Base-by-base conservation (phyloP, 2,329 filamentous ascomycete species). In the Fusarium sp. region DNA sequence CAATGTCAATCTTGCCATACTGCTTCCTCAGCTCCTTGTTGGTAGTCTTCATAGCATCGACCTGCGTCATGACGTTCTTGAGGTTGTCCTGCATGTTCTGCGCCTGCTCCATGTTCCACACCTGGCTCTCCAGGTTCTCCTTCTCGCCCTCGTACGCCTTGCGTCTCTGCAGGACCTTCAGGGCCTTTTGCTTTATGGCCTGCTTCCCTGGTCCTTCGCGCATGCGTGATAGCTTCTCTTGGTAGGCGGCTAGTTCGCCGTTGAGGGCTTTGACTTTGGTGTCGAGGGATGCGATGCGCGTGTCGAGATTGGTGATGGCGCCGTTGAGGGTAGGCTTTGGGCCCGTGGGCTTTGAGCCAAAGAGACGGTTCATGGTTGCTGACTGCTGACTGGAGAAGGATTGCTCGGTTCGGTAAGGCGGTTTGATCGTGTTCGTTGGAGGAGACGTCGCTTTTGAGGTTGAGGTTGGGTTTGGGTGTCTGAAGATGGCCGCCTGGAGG, bases 101-200 rank as follows among this genome's bases (percentile, higher is more conserved):
- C 4, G 96, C 95, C 85, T 98, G 95, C 85, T 98, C 95, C 95
- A 99, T 98, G 85, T 98, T 98, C 95, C 95, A 98, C 24, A 94
- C 94, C 85, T 99, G 96, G 75, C 93, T 90, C 84, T 97, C 93
- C 63, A 98, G 91, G 85, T 98, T 95, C 79, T 98, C 95, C 75
- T 96, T 94, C 84, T 98, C 95, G 5, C 90, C 89, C 85, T 99
- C 96, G 90, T 98, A 97, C 84, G 95, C 93, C 82, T 97, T 98
- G 77, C 96, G 93, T 68, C 95, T 93, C 85, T 98, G 94, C 3
- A 98, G 92, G 13, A 98, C 92, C 79, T 98, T 98, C 79, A 98
- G 92, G 3, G 96, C 96, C 81, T 98, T 98, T 80, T 97, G 92
- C 82, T 96, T 97, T 78, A 99, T 91, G 34, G 96, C 95, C 16